phyloP scores from a whole-genome alignment of 768 basidiomycete species.

The Trametes coccinea region DNA sequence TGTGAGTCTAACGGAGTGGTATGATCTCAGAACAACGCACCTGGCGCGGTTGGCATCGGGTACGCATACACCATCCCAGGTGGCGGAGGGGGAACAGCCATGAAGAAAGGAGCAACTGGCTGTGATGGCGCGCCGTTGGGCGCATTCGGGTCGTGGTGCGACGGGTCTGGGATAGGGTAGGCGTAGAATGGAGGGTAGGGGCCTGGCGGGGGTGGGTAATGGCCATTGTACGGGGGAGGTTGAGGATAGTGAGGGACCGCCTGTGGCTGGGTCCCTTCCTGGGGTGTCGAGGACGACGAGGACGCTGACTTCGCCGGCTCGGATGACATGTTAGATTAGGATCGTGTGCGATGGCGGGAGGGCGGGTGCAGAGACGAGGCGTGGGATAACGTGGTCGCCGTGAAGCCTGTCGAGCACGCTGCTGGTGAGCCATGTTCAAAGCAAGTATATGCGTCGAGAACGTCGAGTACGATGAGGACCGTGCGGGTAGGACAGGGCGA shows the following conservation, averaged over 20 bases:
- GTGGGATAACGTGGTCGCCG: not conserved
- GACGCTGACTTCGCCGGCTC: slow-evolving; percentile 25
- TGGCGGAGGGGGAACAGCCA: slow-evolving; percentile 38
- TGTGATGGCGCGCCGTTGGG: slow-evolving; percentile 30
- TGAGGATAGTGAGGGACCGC: slow-evolving; percentile 20
- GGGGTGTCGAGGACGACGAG: slow-evolving; percentile 14
- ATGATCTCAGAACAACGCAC: slow-evolving; percentile 25
- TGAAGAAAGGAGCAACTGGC: slow-evolving; percentile 39
- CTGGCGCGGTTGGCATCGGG: slow-evolving; percentile 40
- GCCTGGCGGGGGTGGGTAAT: slow-evolving; percentile 26
- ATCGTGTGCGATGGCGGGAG: not conserved
- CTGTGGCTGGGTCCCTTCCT: slow-evolving; percentile 23
- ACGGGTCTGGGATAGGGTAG: slow-evolving; percentile 30
- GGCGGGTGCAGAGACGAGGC: not conserved
- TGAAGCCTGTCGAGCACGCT: slow-evolving; percentile 17
- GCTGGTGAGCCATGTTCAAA: slow-evolving; percentile 12
- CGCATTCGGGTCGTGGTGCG: slow-evolving; percentile 35
- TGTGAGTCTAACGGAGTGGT: not conserved
- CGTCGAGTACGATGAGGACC: slow-evolving; percentile 2
- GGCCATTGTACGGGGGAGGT: slow-evolving; percentile 28
- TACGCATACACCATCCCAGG: slow-evolving; percentile 48
- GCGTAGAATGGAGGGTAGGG: slow-evolving; percentile 32
- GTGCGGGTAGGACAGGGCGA: not conserved
- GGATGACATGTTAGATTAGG: slow-evolving; percentile 23
- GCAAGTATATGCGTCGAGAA: not conserved